Percentiles rank a stretch among this genome's conserved stretches.
Evolutionary conservation across 306 rosid genomes (phyloP).

Genomic region (Sphenostylis stenocarpa): DNA sequence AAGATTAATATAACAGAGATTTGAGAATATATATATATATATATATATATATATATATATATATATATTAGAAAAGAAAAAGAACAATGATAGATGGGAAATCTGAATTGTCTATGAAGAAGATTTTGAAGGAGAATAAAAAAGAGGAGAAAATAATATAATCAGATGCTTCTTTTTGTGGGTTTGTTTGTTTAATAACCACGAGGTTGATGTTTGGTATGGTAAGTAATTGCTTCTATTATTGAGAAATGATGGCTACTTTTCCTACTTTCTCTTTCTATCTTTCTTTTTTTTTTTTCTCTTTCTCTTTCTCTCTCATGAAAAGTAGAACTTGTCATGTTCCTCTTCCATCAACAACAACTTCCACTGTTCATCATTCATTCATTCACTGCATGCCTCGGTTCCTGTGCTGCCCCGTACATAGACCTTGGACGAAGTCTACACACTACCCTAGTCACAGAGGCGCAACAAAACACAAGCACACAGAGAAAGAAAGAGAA

Average conservation of each 20-base stretch:
- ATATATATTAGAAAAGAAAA: neutral
- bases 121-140: constrained; percentile 1
- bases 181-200: constrained; percentile 56
- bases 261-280: constrained; percentile 37
- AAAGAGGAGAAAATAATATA: neutral
- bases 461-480: neutral
- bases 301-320: constrained; percentile 36
- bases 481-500: neutral
- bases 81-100: neutral
- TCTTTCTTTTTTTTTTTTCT: constrained; percentile 25
- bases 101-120: constrained; percentile 22
- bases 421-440: constrained; percentile 49
- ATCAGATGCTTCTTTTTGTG: constrained; percentile 42
- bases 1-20: constrained; percentile 11
- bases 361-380: constrained; percentile 57
- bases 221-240: constrained; percentile 79
- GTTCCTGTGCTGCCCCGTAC: constrained; percentile 54
- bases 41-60: no score
- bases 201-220: constrained; percentile 84
- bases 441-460: constrained; percentile 32
- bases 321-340: constrained; percentile 84
- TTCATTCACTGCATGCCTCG: constrained; percentile 57
- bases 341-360: constrained; percentile 48
- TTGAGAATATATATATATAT: neutral
- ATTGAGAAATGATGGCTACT: constrained; percentile 97